phyloP scores from a whole-genome alignment of 2,329 filamentous ascomycete species.

The Hymenoscyphus fraxineus region DNA sequence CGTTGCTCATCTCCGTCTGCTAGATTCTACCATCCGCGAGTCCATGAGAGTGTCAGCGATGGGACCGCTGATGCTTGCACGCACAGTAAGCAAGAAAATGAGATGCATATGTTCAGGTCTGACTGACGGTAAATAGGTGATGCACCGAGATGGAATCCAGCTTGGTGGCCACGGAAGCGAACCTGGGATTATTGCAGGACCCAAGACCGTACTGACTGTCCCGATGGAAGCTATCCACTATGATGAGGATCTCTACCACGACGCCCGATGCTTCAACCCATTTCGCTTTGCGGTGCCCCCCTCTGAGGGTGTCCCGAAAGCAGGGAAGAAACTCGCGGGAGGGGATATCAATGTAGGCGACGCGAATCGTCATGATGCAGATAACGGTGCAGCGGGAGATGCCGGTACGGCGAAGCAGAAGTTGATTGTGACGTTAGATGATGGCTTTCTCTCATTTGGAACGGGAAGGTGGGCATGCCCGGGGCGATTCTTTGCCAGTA shows the following conservation, averaged over 20 bases:
- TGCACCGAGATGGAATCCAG: neutral
- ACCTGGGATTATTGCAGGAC: too few species aligned
- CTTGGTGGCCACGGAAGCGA: too few species aligned
- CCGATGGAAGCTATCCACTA: constrained; percentile 6
- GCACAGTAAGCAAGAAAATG: too few species aligned
- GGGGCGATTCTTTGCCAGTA: constrained; percentile 27
- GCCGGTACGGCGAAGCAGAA: too few species aligned
- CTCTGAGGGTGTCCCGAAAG: too few species aligned
- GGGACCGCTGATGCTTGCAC: neutral
- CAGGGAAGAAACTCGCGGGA: too few species aligned
- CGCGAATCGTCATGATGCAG: too few species aligned
- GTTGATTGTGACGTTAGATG: constrained; percentile 4
- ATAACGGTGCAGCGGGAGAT: too few species aligned
- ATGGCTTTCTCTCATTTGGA: constrained; percentile 21
- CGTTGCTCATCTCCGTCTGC: constrained; percentile 1
- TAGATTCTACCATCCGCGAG: constrained; percentile 11
- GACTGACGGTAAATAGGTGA: too few species aligned
- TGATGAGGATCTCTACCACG: constrained; percentile 6
- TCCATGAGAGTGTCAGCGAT: constrained; percentile 10
- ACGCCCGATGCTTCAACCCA: neutral
- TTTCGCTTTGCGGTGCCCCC: too few species aligned
- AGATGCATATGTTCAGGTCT: too few species aligned
- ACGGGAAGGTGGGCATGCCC: constrained; percentile 28
- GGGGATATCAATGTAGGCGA: too few species aligned
- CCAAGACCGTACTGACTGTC: neutral